phyloP scores from a whole-genome alignment of 202 grass and related monocot genomes.

The Schoenoplectus tabernaemontani region DNA sequence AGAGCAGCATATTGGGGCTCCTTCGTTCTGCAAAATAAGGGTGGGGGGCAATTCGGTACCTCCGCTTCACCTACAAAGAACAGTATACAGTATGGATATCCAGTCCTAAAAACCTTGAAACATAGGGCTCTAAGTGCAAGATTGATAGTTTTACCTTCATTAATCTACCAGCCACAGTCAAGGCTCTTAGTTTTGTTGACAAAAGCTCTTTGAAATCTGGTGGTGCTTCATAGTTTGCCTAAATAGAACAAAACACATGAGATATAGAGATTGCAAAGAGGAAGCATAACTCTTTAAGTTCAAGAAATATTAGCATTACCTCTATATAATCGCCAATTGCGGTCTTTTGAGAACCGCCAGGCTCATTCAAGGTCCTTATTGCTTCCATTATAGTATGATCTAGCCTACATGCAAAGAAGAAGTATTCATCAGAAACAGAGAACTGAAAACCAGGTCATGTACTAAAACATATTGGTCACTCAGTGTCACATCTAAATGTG shows the following conservation, averaged over 20 bases:
- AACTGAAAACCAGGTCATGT: no score
- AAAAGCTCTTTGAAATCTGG: slow-evolving; percentile 57
- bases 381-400: slow-evolving; percentile 83
- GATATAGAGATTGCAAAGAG: background rate
- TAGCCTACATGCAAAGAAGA: slow-evolving; percentile 47
- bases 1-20: slow-evolving; percentile 38
- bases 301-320: slow-evolving; percentile 30
- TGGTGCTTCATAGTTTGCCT: slow-evolving; percentile 54
- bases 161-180: slow-evolving; percentile 49
- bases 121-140: slow-evolving; percentile 22
- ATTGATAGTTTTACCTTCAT: slow-evolving; percentile 43
- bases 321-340: slow-evolving; percentile 70
- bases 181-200: slow-evolving; percentile 58
- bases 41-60: slow-evolving; percentile 61
- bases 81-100: background rate
- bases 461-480: background rate
- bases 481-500: background rate
- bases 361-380: slow-evolving; percentile 80
- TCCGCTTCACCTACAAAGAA: slow-evolving; percentile 64
- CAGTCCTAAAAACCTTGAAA: slow-evolving; percentile 15
- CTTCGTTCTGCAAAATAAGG: slow-evolving; percentile 33
- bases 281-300: background rate
- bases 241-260: slow-evolving; percentile 4
- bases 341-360: slow-evolving; percentile 72
- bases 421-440: background rate